Percentiles rank a stretch among this genome's conserved stretches.
Evolutionary conservation across 768 basidiomycete species (phyloP).

Genomic region (Tylopilus subfusipes): DNA sequence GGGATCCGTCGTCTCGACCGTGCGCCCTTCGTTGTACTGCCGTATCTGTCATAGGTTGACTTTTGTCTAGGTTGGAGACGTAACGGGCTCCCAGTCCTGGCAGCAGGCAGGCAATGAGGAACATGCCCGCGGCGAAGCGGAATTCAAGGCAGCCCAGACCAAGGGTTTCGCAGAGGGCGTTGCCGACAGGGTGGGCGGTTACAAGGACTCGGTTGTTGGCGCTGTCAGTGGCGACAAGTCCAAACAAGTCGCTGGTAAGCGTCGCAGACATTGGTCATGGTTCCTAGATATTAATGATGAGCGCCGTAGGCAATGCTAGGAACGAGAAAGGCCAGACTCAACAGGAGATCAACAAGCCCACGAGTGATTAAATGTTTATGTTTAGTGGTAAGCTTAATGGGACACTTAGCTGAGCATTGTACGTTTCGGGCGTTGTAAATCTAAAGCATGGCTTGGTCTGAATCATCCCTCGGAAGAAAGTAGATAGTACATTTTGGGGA

Average conservation of each 20-base stretch:
- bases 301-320: constrained; percentile 43
- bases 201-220: constrained; percentile 52
- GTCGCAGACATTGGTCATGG: accelerated
- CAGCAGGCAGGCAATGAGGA: constrained; percentile 45
- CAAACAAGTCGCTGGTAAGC: constrained; percentile 48
- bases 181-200: constrained; percentile 43
- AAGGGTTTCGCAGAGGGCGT: constrained; percentile 51
- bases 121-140: constrained; percentile 45
- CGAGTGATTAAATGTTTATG: background rate
- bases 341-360: constrained; percentile 49
- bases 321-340: constrained; percentile 55
- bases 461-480: background rate
- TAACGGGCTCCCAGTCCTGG: constrained; percentile 43
- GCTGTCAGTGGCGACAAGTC: constrained; percentile 53
- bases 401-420: background rate
- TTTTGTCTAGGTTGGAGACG: constrained; percentile 37
- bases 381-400: background rate
- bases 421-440: background rate
- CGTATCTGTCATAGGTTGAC: background rate
- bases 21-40: constrained; percentile 12
- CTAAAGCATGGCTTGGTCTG: background rate
- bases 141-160: constrained; percentile 45
- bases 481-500: background rate
- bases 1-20: constrained; percentile 34
- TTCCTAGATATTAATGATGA: background rate